Conservation (phyloP, 768 basidiomycete genomes). For the Lyophyllum atratum region DNA sequence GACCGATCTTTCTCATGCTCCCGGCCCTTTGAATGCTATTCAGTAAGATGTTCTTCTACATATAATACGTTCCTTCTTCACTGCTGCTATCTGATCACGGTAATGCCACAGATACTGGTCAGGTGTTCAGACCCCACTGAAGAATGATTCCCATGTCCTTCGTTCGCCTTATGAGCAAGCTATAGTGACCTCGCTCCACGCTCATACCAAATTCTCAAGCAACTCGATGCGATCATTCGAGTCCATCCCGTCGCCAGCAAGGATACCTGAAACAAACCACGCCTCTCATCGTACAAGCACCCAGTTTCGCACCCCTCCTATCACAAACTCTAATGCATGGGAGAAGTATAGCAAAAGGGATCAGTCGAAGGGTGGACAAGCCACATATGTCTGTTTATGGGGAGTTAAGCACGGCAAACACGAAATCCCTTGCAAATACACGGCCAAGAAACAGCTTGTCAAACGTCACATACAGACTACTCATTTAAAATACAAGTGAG, state of each 20-base stretch:
- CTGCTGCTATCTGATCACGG: not conserved
- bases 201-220: not conserved
- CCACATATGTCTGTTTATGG: conserved; percentile 29
- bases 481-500: conserved; percentile 62
- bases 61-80: not conserved
- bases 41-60: not conserved
- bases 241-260: not conserved
- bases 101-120: not conserved
- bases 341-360: conserved; percentile 18
- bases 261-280: not conserved
- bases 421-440: conserved; percentile 15
- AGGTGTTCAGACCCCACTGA: too few species aligned
- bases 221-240: not conserved
- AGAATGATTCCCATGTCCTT: not conserved
- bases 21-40: not conserved
- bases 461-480: conserved; percentile 68
- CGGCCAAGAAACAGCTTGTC: conserved; percentile 60
- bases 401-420: conserved; percentile 24
- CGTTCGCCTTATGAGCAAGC: not conserved
- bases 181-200: not conserved
- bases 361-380: conserved; percentile 17
- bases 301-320: not conserved
- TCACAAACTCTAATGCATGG: conserved; percentile 19
- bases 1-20: not conserved
- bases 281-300: not conserved